Percentiles rank a stretch among this genome's conserved stretches.
phyloP scores from a whole-genome alignment of 495 filamentous ascomycete genomes.

The Penicillium canariense region DNA sequence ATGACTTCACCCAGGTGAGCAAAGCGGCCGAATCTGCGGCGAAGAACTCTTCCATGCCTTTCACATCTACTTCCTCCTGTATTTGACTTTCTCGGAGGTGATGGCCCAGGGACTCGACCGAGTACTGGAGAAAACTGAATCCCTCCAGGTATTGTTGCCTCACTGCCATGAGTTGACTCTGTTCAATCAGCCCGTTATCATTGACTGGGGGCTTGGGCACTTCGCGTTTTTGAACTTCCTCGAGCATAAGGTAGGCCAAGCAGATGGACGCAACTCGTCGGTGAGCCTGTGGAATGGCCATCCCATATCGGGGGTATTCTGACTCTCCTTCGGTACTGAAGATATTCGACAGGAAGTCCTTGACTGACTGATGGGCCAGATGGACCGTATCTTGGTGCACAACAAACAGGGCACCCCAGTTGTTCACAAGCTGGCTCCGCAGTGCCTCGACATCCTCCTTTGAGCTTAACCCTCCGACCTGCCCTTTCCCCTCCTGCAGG shows the following conservation, averaged over 20 bases:
- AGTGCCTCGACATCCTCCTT: neutral
- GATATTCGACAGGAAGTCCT: neutral
- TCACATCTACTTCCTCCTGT: neutral
- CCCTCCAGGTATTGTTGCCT: neutral
- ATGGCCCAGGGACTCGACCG: neutral
- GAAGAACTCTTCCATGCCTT: neutral
- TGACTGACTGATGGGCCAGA: neutral
- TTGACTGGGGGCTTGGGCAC: neutral
- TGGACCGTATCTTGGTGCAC: neutral
- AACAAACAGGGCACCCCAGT: neutral
- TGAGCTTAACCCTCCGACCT: neutral
- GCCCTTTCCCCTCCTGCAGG: neutral
- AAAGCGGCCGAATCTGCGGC: neutral
- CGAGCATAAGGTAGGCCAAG: neutral
- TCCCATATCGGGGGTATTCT: neutral
- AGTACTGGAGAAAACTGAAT: neutral
- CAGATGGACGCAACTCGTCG: neutral
- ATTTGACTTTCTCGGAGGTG: neutral
- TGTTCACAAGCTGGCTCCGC: neutral
- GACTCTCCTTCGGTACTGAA: neutral
- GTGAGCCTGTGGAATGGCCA: neutral
- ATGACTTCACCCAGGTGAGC: neutral
- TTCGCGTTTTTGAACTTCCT: neutral
- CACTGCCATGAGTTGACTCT: neutral
- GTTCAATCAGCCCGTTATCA: neutral